Evolutionary conservation across 139 green algal genomes (phyloP), one percentile per base, ranked within the genome.

Genomic region (Pseudopediastrum boryanum): DNA sequence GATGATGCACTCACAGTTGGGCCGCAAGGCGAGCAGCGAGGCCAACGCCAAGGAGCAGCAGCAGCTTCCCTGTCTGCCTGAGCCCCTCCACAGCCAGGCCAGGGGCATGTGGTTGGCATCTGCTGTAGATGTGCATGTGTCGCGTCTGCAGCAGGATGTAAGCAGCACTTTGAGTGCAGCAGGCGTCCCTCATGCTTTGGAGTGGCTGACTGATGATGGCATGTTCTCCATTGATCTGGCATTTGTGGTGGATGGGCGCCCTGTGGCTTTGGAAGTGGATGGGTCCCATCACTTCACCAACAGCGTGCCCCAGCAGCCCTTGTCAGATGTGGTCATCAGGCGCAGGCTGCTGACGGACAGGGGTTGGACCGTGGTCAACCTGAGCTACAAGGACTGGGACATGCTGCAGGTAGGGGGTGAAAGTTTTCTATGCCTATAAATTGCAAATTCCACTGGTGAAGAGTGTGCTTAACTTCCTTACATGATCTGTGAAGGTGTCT

Each of bases 211-310:
- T 25, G 67, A 83, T 48, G 85, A 87, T 56, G 73, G 81, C n/a
- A 71, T 87, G 66, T 87, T 87, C 64, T 82, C 73, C 23, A 76
- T 89, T 25, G 85, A 89, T 48, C 81, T 89, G 27, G 81, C 77
- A 27, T 75, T 89, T 46, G 42, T 79, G 68, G 78, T 84, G 62
- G 77, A 86, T 58, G 70, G 73, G 4, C 62, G 74, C 38, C 80
- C 75, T 13, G 63, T 81, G 21, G 82, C 82, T 0, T 75, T 89
- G 10, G 85, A 89, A 71, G 85, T 87, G 9, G 84, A 87, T 36
- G 85, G 85, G 48, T 66, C 68, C 35, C 77, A 82, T 41, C 85
- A 89, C 70, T 89, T 80, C 79, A 70, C 71, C 27, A 82, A 63
- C 56, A 87, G 83, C 58, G 31, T 44, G 25, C 82, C 82, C 39